Percentiles rank a stretch among this genome's conserved stretches.
Evolutionary conservation across 2,329 filamentous ascomycete species (phyloP).

Genomic region (Orbilia javanica): DNA sequence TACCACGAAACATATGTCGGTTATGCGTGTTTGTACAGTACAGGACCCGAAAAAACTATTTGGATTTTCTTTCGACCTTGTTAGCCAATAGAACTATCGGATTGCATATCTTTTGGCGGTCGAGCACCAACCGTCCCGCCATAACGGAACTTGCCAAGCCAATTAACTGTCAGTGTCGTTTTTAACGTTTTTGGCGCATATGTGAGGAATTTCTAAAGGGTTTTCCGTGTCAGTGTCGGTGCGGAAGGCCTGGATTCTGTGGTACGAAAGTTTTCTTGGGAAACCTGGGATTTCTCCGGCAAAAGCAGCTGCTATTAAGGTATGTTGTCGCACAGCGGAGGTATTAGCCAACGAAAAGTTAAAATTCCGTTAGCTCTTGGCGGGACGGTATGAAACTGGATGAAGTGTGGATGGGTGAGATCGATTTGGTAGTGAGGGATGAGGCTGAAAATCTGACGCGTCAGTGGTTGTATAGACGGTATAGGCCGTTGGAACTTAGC

Average conservation of each 20-base stretch:
- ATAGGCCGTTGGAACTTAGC: too few relatives aligned
- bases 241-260: background rate
- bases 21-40: background rate
- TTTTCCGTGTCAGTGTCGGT: constrained; percentile 24
- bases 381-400: background rate
- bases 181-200: background rate
- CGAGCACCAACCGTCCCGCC: background rate
- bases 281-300: background rate
- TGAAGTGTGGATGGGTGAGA: background rate
- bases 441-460: background rate
- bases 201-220: background rate
- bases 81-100: constrained; percentile 3
- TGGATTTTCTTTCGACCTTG: background rate
- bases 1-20: background rate
- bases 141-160: background rate
- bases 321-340: constrained; percentile 51
- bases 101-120: too few relatives aligned
- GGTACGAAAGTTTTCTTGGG: constrained; percentile 17
- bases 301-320: constrained; percentile 45
- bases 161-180: background rate
- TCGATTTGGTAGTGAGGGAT: background rate
- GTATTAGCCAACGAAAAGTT: background rate
- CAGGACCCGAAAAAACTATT: background rate
- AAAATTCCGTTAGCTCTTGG: background rate
- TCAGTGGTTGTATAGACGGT: background rate